Percentiles rank a stretch among this genome's conserved stretches.
phyloP scores from a whole-genome alignment of 1,284 basidiomycete genomes.

The Kwoniella shivajii region DNA sequence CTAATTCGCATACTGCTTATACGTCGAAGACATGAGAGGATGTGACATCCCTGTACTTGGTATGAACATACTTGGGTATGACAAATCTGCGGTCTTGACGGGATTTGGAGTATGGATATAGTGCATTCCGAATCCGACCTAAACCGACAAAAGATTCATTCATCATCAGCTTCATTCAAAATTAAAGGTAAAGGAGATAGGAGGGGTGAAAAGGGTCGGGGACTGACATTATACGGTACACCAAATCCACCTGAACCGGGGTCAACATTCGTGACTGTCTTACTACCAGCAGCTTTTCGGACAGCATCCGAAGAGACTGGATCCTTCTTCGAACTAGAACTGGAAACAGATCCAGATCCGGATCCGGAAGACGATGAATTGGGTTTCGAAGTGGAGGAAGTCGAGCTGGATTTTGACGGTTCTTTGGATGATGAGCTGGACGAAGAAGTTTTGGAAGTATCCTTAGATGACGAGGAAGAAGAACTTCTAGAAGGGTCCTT shows the following conservation, averaged over 20 bases:
- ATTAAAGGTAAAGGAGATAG: too few species aligned
- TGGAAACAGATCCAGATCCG: neutral
- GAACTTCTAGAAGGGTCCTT: conserved; percentile 11
- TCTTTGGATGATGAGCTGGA: conserved; percentile 11
- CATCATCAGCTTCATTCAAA: too few species aligned
- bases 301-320: conserved; percentile 5
- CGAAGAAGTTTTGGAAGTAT: conserved; percentile 8
- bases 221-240: conserved; percentile 20
- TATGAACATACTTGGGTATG: conserved; percentile 18
- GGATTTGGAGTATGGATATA: conserved; percentile 33
- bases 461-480: conserved; percentile 14
- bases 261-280: conserved; percentile 22
- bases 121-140: conserved; percentile 42
- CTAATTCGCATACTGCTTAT: conserved; percentile 29
- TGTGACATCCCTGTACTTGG: conserved; percentile 40
- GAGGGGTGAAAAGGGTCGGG: too few species aligned
- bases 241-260: conserved; percentile 11
- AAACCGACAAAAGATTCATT: too few species aligned
- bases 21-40: conserved; percentile 38
- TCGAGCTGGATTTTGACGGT: conserved; percentile 3
- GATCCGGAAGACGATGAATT: conserved; percentile 17
- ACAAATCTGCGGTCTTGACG: conserved; percentile 18
- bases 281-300: conserved; percentile 19
- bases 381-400: conserved; percentile 9
- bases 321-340: conserved; percentile 12